phyloP scores from a whole-genome alignment of 2,329 filamentous ascomycete species.

The Fusarium proliferatum region DNA sequence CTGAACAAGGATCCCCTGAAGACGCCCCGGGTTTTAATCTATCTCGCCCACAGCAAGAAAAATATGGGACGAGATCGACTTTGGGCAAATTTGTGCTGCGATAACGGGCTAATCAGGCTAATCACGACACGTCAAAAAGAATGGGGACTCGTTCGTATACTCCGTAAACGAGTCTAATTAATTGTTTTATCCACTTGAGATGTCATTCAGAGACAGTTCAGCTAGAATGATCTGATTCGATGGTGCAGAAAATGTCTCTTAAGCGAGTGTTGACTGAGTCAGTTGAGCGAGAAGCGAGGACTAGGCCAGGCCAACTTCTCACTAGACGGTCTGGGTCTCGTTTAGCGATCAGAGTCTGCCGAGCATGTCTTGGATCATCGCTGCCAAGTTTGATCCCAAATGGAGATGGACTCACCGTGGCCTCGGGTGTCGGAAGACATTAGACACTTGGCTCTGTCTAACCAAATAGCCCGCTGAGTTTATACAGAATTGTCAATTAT shows the following conservation, averaged over 20 bases:
- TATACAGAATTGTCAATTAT: neutral
- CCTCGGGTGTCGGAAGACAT: fast-evolving
- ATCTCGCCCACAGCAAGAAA: neutral
- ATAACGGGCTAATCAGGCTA: neutral
- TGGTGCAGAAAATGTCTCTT: neutral
- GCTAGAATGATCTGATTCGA: neutral
- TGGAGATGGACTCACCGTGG: neutral
- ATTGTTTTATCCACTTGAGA: neutral
- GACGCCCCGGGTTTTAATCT: neutral
- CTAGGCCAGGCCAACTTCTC: neutral
- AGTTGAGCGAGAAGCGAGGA: neutral
- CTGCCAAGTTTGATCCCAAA: neutral
- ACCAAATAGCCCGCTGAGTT: too few relatives aligned
- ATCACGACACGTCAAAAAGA: neutral
- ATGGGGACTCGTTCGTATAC: neutral
- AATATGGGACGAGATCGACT: neutral
- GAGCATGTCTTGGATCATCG: neutral
- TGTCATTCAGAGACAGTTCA: neutral
- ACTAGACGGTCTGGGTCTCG: neutral
- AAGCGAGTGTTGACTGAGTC: neutral
- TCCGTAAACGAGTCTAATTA: neutral
- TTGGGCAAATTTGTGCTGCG: neutral
- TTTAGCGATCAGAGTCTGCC: neutral
- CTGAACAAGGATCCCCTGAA: neutral
- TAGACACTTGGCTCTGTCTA: neutral